Conservation (phyloP, 148 eudicot genomes). For the Rhododendron mucronatum region DNA sequence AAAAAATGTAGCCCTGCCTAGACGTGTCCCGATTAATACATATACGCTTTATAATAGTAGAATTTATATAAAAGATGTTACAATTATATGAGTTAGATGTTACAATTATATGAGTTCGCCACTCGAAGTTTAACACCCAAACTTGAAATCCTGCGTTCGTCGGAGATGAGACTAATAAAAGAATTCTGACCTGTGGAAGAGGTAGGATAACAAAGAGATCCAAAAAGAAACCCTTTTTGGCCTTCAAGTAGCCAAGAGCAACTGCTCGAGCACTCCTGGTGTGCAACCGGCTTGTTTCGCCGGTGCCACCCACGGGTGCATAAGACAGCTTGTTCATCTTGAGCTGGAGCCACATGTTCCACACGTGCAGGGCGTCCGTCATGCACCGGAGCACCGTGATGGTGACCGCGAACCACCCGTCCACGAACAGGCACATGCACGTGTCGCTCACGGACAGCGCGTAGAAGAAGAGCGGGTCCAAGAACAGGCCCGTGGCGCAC, state of each 20-base stretch:
- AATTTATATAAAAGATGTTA: no score
- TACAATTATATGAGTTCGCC: no score
- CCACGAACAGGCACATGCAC: constrained; percentile 76
- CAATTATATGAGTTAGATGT: no score
- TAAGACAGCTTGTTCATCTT: constrained; percentile 35
- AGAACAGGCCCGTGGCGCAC: constrained; percentile 65
- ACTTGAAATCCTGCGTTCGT: no score
- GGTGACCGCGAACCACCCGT: constrained; percentile 82
- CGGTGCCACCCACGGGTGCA: background rate
- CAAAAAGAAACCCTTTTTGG: constrained; percentile 56
- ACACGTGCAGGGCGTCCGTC: constrained; percentile 69
- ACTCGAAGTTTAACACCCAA: no score
- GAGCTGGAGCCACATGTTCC: constrained; percentile 86
- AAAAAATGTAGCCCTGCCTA: no score
- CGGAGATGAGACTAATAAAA: background rate
- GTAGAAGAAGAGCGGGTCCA: constrained; percentile 90
- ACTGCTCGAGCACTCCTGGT: constrained; percentile 14
- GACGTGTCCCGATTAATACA: no score
- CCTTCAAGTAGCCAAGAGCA: constrained; percentile 46
- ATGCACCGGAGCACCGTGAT: constrained; percentile 74
- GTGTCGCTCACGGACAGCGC: constrained; percentile 66
- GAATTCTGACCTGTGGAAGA: constrained; percentile 70
- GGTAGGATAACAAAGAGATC: constrained; percentile 90
- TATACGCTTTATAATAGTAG: no score
- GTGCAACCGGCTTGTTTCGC: constrained; percentile 4